Evolutionary conservation across 345 rosid genomes (phyloP).

Genomic region (Angophora floribunda): DNA sequence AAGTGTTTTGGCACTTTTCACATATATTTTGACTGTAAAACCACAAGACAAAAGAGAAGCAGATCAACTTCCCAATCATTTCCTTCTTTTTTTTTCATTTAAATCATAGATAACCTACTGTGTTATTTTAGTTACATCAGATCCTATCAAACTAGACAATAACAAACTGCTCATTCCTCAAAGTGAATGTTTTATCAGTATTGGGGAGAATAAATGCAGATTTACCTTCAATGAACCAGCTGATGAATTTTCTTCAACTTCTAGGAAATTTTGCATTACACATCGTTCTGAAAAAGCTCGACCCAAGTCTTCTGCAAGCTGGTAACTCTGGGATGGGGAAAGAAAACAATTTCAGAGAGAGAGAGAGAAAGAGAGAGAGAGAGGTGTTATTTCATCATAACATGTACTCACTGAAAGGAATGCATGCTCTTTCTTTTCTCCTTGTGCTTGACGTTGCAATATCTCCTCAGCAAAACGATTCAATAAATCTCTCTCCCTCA

Average conservation of each 20-base stretch:
- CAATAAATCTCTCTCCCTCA: slow-evolving; percentile 87
- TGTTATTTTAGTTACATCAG: not conserved
- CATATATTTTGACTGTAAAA: not conserved
- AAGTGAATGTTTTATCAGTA: not conserved
- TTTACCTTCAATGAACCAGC: slow-evolving; percentile 56
- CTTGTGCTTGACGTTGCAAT: slow-evolving; percentile 46
- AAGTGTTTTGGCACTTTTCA: not conserved
- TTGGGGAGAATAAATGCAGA: not conserved
- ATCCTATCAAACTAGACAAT: not conserved
- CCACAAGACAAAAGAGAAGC: not conserved
- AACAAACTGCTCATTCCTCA: not conserved
- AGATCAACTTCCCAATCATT: not conserved
- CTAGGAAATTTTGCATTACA: slow-evolving; percentile 46
- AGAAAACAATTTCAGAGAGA: not conserved
- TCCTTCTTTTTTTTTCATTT: not conserved
- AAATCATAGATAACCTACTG: not conserved
- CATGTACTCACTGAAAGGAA: slow-evolving; percentile 39
- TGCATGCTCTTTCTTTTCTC: slow-evolving; percentile 55
- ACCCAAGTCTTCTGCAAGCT: slow-evolving; percentile 84
- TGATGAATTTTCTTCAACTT: slow-evolving; percentile 45
- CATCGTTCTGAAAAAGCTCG: slow-evolving; percentile 82
- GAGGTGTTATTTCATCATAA: not conserved
- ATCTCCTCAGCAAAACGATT: slow-evolving; percentile 55
- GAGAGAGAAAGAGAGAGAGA: not conserved
- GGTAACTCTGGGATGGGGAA: slow-evolving; percentile 41